These are phyloP conservation scores for Cryphonectria parasitica DNA, from an alignment of 2,329 filamentous ascomycete species.

Conservation along the genomic window DNA sequence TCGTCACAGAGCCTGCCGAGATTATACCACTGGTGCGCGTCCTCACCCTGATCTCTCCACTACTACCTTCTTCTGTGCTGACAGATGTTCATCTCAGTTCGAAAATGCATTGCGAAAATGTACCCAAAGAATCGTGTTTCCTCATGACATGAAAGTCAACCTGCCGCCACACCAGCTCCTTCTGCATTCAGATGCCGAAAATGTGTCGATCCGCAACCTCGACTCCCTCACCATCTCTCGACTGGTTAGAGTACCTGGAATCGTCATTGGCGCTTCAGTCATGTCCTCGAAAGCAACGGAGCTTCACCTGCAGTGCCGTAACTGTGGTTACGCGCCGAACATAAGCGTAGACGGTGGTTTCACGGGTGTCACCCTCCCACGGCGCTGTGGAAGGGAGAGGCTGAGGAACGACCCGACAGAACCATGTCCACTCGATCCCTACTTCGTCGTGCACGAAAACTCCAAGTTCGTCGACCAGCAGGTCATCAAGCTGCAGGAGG, in stretches of 20 bases:
- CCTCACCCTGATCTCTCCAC: not conserved
- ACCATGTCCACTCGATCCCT: conserved; percentile 90
- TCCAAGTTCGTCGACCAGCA: conserved; percentile 97
- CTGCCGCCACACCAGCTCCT: conserved; percentile 94
- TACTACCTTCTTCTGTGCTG: not conserved
- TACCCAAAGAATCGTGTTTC: conserved; percentile 91
- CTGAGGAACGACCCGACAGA: conserved; percentile 68
- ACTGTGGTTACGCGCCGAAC: conserved; percentile 73
- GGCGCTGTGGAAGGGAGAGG: conserved; percentile 70
- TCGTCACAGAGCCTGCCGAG: conserved; percentile 88
- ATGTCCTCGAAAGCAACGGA: conserved; percentile 94
- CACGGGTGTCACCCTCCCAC: conserved; percentile 80
- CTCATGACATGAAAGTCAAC: conserved; percentile 66
- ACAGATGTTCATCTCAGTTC: conserved; percentile 62
- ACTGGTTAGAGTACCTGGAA: conserved; percentile 95
- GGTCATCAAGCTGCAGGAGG: conserved; percentile 96
- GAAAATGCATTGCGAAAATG: conserved; percentile 88
- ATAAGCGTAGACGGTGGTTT: conserved; percentile 84
- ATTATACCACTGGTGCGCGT: conserved; percentile 83
- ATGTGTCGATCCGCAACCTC: conserved; percentile 91
- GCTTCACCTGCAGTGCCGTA: conserved; percentile 85
- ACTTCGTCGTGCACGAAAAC: conserved; percentile 93
- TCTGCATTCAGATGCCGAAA: conserved; percentile 86
- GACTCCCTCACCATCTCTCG: conserved; percentile 91
- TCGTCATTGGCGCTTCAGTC: conserved; percentile 95